Evolutionary conservation across 257 asterid species (phyloP).

Genomic region (Solanum boliviense): DNA sequence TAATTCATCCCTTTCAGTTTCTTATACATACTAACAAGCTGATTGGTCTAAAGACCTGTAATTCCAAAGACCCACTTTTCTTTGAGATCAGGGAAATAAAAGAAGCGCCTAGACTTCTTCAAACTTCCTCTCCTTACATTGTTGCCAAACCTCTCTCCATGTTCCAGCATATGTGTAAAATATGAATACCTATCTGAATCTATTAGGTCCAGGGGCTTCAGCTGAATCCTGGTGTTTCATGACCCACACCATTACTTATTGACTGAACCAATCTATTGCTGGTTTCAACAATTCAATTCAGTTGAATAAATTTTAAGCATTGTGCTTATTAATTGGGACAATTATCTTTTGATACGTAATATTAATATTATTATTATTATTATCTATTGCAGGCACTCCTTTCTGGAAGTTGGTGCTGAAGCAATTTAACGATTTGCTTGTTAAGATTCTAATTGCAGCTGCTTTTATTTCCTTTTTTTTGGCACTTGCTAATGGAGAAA

Average conservation of each 20-base stretch:
- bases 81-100: not conserved
- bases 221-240: not conserved
- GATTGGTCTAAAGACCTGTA: not conserved
- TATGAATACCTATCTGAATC: not conserved
- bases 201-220: not conserved
- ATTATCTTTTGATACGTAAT: not conserved
- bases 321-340: not conserved
- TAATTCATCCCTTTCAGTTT: not conserved
- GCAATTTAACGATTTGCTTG: conserved; percentile 98
- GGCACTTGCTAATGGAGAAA: conserved; percentile 95
- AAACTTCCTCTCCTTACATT: not conserved
- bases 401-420: conserved; percentile 93
- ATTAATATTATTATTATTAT: not conserved
- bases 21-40: not conserved
- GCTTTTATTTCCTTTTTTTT: conserved; percentile 79
- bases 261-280: not conserved
- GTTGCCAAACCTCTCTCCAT: not conserved
- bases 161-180: not conserved
- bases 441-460: conserved; percentile 89
- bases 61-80: not conserved
- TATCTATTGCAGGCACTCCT: conserved; percentile 59
- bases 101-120: not conserved
- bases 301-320: not conserved
- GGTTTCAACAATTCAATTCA: not conserved
- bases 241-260: not conserved